A percentile compares a stretch with the other conserved stretches of the same genome.
Evolutionary conservation across 2,329 filamentous ascomycete genomes (phyloP).

Genomic region (Ilyonectria sp.): DNA sequence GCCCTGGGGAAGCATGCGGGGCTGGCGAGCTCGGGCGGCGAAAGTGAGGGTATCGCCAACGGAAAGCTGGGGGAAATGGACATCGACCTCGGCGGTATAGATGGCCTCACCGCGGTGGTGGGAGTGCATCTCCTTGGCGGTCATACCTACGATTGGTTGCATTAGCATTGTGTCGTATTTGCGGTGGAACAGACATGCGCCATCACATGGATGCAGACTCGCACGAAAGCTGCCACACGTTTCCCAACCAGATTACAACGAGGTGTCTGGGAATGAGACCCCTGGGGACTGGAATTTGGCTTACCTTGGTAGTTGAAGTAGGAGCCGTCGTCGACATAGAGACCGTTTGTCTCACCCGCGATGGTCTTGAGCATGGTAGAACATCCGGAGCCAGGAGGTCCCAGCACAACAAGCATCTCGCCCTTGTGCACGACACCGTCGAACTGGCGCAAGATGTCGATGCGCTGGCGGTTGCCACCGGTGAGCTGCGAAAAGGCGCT

Average conservation of each 20-base stretch:
- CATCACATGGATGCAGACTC: slow-evolving; percentile 19
- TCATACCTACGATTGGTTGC: slow-evolving; percentile 63
- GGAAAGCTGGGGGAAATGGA: slow-evolving; percentile 83
- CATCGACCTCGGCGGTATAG: slow-evolving; percentile 88
- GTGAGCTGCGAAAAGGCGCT: slow-evolving; percentile 65
- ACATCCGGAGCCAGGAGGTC: slow-evolving; percentile 82
- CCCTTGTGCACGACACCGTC: slow-evolving; percentile 79
- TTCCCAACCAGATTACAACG: slow-evolving; percentile 13
- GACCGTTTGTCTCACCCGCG: slow-evolving; percentile 85
- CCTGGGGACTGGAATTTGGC: slow-evolving; percentile 28
- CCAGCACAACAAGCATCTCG: slow-evolving; percentile 83
- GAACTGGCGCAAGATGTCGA: slow-evolving; percentile 78
- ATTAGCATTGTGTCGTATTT: slow-evolving; percentile 12
- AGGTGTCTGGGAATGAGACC: slow-evolving; percentile 20
- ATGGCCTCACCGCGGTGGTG: slow-evolving; percentile 88
- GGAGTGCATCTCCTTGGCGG: slow-evolving; percentile 81
- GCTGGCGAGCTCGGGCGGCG: slow-evolving; percentile 79
- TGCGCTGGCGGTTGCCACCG: slow-evolving; percentile 66
- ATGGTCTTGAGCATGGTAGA: slow-evolving; percentile 90
- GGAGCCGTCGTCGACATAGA: slow-evolving; percentile 78
- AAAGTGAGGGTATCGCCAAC: slow-evolving; percentile 87
- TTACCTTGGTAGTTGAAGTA: slow-evolving; percentile 87
- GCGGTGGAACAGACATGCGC: slow-evolving; percentile 16
- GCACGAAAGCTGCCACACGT: slow-evolving; percentile 23
- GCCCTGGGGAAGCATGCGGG: slow-evolving; percentile 72